Evolutionary conservation across 192 early-diverging fungal genomes (phyloP), one percentile per base, ranked within the genome.

Genomic region (Phlyctochytrium bullatum): DNA sequence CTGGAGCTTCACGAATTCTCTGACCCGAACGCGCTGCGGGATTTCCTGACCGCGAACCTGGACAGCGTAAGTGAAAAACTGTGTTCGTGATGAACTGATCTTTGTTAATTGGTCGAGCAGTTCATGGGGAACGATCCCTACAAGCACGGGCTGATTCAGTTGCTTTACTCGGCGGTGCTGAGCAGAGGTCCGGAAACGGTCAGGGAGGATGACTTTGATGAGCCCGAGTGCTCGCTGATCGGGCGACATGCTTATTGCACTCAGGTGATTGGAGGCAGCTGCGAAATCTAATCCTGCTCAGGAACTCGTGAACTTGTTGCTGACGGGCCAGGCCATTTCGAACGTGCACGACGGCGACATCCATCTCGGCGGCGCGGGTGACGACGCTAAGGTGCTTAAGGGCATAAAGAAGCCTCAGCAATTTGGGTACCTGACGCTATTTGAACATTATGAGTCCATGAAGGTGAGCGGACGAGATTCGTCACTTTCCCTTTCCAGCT

Each of bases 171-270:
- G 4, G 73, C 72, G 20, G 67, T 85, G 61, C 67, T 85, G 1
- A 79, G 74, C 17, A 66, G 79, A 31, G 76, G 76, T 1, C 25
- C 68, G 2, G 65, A 65, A 20, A 70, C 62, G 47, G 70, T 81
- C 53, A 58, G 59, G n/a, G 53, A 78, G 34, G 53, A 74, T 30
- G 83, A 85, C 54, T 81, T 85, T 73, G 83, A 85, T 65, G 73
- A 79, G 16, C 61, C 74, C 25, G 64, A 57, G 14, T 62, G 53
- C 29, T 59, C 68, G 2, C 51, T 85, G 40, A 80, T 85, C 35
- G 83, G 78, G 3, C 53, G 62, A n/a, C 83, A 85, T 56, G 76
- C 76, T 1, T 85, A 85, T 65, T 85, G 83, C 64, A 85, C 83
- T 2, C 80, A 82, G 75, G 76, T 78, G 36, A 29, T 30, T 4